A percentile compares a stretch with the other conserved stretches of the same genome.
These are phyloP conservation scores for Picea abies DNA, from an alignment of 83 land plant species.

Conservation along the genomic window DNA sequence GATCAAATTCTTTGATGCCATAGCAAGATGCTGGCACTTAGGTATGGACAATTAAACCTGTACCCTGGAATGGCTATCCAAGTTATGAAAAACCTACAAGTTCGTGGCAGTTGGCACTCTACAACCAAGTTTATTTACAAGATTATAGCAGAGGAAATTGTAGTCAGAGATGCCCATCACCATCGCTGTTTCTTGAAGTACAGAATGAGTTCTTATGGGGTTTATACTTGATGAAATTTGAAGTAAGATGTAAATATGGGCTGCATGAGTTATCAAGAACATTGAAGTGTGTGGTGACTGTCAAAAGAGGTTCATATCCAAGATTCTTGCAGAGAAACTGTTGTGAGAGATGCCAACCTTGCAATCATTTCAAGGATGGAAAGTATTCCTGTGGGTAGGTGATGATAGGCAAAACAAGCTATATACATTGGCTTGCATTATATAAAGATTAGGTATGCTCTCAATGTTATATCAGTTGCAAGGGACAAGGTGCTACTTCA, in stretches of 20 bases:
- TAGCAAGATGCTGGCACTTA: not conserved
- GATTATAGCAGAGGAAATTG: not conserved
- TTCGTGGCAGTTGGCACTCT: not conserved
- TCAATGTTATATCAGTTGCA: not conserved
- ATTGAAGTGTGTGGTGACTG: no score
- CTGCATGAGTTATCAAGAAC: no score
- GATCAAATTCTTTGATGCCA: not conserved
- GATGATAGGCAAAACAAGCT: not conserved
- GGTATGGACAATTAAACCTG: not conserved
- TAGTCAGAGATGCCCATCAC: not conserved
- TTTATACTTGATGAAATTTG: no score
- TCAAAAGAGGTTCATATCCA: no score
- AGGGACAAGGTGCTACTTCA: not conserved
- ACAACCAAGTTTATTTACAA: not conserved
- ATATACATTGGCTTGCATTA: not conserved
- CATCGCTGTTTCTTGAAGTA: not conserved
- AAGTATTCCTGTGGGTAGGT: not conserved
- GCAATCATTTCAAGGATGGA: not conserved
- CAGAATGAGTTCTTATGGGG: no score
- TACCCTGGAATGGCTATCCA: not conserved
- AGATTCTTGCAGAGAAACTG: no score
- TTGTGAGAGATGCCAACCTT: no score
- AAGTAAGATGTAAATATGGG: no score
- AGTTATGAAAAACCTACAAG: not conserved
- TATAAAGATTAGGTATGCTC: no score